Conservation (phyloP, 208 protist species). For the Trypanosoma theileri region DNA sequence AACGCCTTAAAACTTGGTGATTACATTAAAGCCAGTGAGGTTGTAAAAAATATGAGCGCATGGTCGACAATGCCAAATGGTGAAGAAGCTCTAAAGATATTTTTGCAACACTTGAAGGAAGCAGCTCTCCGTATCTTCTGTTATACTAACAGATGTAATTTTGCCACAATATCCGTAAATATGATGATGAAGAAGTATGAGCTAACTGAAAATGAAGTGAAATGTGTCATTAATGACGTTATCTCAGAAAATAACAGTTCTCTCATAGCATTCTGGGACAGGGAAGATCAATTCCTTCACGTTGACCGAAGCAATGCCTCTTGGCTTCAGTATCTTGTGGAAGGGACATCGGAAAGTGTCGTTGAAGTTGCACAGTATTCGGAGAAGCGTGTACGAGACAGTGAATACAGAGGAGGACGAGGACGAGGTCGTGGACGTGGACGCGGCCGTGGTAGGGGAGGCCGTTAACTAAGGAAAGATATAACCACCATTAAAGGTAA, state of each 20-base stretch:
- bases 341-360: slow-evolving; percentile 64
- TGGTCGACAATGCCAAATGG: slow-evolving; percentile 63
- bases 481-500: slow-evolving; percentile 9
- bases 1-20: slow-evolving; percentile 70
- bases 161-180: slow-evolving; percentile 74
- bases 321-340: slow-evolving; percentile 81
- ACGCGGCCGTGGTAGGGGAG: slow-evolving; percentile 46
- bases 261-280: slow-evolving; percentile 85
- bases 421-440: slow-evolving; percentile 53
- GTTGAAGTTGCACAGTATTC: slow-evolving; percentile 62
- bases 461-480: slow-evolving; percentile 24
- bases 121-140: slow-evolving; percentile 79
- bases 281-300: slow-evolving; percentile 76
- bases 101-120: slow-evolving; percentile 66
- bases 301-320: slow-evolving; percentile 81
- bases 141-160: slow-evolving; percentile 72
- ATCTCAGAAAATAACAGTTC: slow-evolving; percentile 68
- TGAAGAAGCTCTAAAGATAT: slow-evolving; percentile 44
- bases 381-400: slow-evolving; percentile 51
- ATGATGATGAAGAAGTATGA: slow-evolving; percentile 80
- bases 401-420: slow-evolving; percentile 38
- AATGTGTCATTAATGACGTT: slow-evolving; percentile 64
- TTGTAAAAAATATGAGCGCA: slow-evolving; percentile 61
- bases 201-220: slow-evolving; percentile 60
- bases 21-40: slow-evolving; percentile 51